Conservation (phyloP, 2,329 filamentous ascomycete genomes). For the Cladophialophora bantiana region DNA sequence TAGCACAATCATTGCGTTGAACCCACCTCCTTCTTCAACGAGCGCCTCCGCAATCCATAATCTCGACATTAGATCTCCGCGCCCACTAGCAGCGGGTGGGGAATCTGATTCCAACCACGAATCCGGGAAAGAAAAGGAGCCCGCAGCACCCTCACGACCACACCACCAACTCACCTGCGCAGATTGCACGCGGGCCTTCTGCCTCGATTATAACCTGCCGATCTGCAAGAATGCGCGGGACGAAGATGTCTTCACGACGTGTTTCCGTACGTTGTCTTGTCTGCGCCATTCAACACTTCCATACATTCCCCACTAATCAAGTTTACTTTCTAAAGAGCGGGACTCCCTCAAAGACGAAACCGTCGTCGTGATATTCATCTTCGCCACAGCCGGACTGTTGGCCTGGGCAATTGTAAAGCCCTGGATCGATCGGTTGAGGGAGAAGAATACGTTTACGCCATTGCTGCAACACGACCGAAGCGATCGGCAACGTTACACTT, state of each 20-base stretch:
- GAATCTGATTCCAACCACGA: slow-evolving; percentile 22
- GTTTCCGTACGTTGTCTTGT: slow-evolving; percentile 61
- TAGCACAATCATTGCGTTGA: slow-evolving; percentile 71
- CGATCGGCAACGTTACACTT: neutral
- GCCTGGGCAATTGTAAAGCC: slow-evolving; percentile 67
- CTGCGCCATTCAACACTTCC: neutral
- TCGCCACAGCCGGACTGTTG: slow-evolving; percentile 67
- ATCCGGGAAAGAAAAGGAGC: neutral
- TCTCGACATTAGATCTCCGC: slow-evolving; percentile 28
- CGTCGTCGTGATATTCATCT: slow-evolving; percentile 71
- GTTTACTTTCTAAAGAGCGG: slow-evolving; percentile 54
- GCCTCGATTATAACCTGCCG: slow-evolving; percentile 66
- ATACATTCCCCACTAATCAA: too few species aligned
- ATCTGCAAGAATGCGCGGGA: slow-evolving; percentile 67
- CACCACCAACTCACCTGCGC: slow-evolving; percentile 62
- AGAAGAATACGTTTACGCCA: slow-evolving; percentile 23
- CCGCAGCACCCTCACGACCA: slow-evolving; percentile 40
- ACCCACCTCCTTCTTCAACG: slow-evolving; percentile 48
- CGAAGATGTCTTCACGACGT: slow-evolving; percentile 70
- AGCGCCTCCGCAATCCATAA: slow-evolving; percentile 21
- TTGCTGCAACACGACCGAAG: slow-evolving; percentile 21
- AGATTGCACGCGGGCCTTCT: slow-evolving; percentile 73
- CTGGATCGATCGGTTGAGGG: slow-evolving; percentile 35
- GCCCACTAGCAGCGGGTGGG: slow-evolving; percentile 24
- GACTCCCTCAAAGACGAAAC: slow-evolving; percentile 72